phyloP scores from a whole-genome alignment of 2,329 filamentous ascomycete species.

The Ophiostoma triangulosporum region DNA sequence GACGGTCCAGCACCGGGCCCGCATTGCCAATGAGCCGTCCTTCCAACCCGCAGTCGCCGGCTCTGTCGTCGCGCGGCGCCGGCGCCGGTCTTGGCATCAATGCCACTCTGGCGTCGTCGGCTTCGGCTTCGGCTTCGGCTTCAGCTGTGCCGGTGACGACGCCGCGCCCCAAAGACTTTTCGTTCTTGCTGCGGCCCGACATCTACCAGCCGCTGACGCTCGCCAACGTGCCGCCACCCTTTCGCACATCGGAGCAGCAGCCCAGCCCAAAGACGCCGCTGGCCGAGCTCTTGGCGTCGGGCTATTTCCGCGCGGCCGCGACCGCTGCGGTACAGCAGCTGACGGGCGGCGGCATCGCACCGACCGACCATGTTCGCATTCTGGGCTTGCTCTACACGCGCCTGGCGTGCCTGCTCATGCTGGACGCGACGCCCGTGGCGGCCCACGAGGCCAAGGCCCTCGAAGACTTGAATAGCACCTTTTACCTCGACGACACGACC shows the following conservation, averaged over 20 bases:
- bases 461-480: constrained; percentile 45
- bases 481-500: constrained; percentile 41
- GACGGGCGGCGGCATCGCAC: constrained; percentile 30
- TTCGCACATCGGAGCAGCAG: constrained; percentile 54
- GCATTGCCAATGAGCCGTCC: constrained; percentile 4
- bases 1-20: constrained; percentile 3
- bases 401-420: constrained; percentile 67
- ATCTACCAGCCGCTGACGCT: constrained; percentile 71
- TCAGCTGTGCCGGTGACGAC: neutral
- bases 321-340: constrained; percentile 51
- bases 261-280: constrained; percentile 43
- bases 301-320: constrained; percentile 72
- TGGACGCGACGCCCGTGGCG: constrained; percentile 57
- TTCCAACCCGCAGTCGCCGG: neutral
- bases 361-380: constrained; percentile 50
- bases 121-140: neutral
- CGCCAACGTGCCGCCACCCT: constrained; percentile 46
- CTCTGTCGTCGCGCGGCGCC: neutral
- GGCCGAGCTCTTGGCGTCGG: constrained; percentile 50
- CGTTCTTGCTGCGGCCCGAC: constrained; percentile 64
- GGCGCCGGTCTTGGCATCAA: neutral
- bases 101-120: neutral
- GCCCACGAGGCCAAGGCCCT: constrained; percentile 52
- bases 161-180: constrained; percentile 50
- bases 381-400: constrained; percentile 70